Evolutionary conservation across 345 rosid genomes (phyloP).

Genomic region (Moricandia arvensis): DNA sequence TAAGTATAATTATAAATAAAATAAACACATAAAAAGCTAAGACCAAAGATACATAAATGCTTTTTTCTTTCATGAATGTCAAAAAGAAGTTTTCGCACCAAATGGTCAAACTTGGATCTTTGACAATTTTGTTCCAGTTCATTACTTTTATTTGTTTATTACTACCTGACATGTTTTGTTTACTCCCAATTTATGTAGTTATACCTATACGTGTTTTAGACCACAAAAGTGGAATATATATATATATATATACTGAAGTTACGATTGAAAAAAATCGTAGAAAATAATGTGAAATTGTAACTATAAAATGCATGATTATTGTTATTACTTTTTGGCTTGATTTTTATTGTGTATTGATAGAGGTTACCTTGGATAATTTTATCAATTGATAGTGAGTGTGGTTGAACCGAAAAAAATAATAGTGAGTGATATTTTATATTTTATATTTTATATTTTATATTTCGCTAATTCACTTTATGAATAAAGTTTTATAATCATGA

Average conservation of each 20-base stretch:
- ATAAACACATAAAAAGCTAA: conserved; percentile 13
- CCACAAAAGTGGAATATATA: background rate
- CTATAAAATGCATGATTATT: background rate
- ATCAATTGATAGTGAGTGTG: too few species aligned
- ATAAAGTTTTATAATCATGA: background rate
- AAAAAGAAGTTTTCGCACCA: conserved; percentile 36
- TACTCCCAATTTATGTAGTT: background rate
- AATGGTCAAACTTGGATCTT: conserved; percentile 38
- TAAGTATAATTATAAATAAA: too few species aligned
- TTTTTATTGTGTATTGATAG: too few species aligned
- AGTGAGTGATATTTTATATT: too few species aligned
- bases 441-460: too few species aligned
- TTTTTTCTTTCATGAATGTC: conserved; percentile 36
- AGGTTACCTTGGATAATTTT: too few species aligned
- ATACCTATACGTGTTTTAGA: background rate
- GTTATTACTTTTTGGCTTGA: background rate
- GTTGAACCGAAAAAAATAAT: too few species aligned
- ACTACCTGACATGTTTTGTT: background rate
- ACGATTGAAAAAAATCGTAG: background rate
- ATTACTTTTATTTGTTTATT: conserved; percentile 21
- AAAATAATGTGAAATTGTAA: background rate
- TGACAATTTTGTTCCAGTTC: conserved; percentile 30
- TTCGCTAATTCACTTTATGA: too few species aligned
- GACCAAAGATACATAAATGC: conserved; percentile 36
- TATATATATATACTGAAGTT: background rate